Base-by-base conservation (phyloP, 192 early-diverging fungal genomes). In the Coemansia sp. region DNA sequence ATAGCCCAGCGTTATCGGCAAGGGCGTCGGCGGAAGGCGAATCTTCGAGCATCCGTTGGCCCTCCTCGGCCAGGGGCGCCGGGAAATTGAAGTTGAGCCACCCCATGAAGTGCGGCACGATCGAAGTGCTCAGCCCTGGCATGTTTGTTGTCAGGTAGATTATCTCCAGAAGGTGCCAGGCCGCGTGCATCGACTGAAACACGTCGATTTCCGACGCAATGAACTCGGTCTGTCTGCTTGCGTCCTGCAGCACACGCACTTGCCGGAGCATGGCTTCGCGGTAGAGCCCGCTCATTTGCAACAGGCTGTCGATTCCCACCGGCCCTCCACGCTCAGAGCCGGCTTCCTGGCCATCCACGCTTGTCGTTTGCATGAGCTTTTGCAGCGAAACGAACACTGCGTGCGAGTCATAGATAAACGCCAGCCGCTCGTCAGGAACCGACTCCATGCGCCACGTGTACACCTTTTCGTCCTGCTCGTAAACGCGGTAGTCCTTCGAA, bases 31-130 rank as follows among this genome's bases (percentile, higher is more conserved):
- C 69, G 20, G 62, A 44, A 4, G 62, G 38, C 15, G 49, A 23
- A 14, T 12, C 39, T 4, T 35, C 60, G 7, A 69, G n/a, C 33
- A 77, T 63, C 51, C 53, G 51, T 60, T 62, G 52, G 0, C 68
- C 70, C n/a, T 81, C 83, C 16, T 69, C 72, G 9, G 71, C 69
- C 6, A 55, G 44, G 23, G 74, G 75, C 30, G 71, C 52, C n/a
- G 77, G 77, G 49, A 81, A 84, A 33, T 81, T 80, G 38, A 68
- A 62, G 64, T 84, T 84, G 11, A 84, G 78, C 83, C 83, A 84
- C 21, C 75, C 68, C 58, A 84, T 61, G 24, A 65, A 80, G 10
- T 69, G 52, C 41, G 68, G 63, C 46, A 72, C 74, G 3, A 77
- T 36, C 11, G 74, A 64, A 0, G 66, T 63, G 68, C 63, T 70